Evolutionary conservation across 257 asterid genomes (phyloP).

Genomic region (Nicotiana sylvestris): DNA sequence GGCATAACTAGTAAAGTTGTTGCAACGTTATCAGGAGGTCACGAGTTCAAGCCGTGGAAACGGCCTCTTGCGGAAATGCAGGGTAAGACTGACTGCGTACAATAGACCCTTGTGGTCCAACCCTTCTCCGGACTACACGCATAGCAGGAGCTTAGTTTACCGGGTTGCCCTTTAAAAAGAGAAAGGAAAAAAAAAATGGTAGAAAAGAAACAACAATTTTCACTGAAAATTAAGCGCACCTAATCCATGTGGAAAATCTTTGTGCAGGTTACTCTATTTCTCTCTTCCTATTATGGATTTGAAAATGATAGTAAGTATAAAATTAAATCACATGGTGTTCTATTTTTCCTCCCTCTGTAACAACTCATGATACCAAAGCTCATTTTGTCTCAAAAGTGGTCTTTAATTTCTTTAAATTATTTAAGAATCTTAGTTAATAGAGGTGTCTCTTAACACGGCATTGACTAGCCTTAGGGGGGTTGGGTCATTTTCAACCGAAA

Average conservation of each 20-base stretch:
- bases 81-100: no score
- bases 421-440: not conserved
- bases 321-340: not conserved
- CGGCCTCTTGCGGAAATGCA: no score
- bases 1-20: no score
- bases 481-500: not conserved
- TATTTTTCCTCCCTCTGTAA: not conserved
- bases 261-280: not conserved
- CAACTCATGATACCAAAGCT: not conserved
- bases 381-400: not conserved
- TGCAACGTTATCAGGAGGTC: no score
- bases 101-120: no score
- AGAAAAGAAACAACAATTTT: not conserved
- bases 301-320: not conserved
- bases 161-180: not conserved
- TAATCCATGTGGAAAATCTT: constrained; percentile 8
- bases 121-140: no score
- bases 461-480: not conserved
- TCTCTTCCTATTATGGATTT: not conserved
- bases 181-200: no score
- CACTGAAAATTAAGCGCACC: not conserved
- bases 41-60: no score
- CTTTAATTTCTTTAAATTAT: not conserved
- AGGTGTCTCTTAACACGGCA: not conserved
- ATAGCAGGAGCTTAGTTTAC: no score